phyloP scores from a whole-genome alignment of 306 rosid species.

The Gastrolobium bilobum region DNA sequence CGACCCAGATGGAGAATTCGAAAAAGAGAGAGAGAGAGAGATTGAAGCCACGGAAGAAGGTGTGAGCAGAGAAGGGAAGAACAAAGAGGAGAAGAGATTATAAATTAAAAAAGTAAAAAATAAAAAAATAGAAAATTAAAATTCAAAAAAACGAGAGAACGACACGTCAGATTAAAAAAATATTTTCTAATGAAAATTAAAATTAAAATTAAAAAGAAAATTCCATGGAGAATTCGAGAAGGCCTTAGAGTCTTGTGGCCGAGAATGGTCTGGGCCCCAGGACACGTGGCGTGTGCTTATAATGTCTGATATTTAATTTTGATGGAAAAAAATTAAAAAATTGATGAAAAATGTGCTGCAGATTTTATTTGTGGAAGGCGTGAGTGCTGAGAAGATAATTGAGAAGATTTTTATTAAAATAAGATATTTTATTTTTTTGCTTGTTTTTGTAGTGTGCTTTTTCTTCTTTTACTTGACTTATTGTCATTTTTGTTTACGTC shows the following conservation, averaged over 20 bases:
- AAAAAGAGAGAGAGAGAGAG: slow-evolving; percentile 15
- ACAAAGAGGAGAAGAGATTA: slow-evolving; percentile 35
- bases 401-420: slow-evolving; percentile 43
- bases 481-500: slow-evolving; percentile 35
- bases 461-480: slow-evolving; percentile 54
- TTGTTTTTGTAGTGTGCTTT: slow-evolving; percentile 46
- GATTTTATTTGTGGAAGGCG: slow-evolving; percentile 57
- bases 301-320: slow-evolving; percentile 16
- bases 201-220: not conserved
- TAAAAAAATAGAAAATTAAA: slow-evolving; percentile 1
- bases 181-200: not conserved
- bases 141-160: slow-evolving; percentile 6
- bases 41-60: slow-evolving; percentile 33
- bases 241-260: slow-evolving; percentile 70
- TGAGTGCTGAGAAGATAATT: slow-evolving; percentile 50
- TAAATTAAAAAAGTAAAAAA: slow-evolving; percentile 46
- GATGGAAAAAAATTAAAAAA: not conserved
- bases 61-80: slow-evolving; percentile 33
- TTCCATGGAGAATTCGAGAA: slow-evolving; percentile 67
- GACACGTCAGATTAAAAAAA: slow-evolving; percentile 63
- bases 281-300: slow-evolving; percentile 66
- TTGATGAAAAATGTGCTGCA: slow-evolving; percentile 31
- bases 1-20: slow-evolving; percentile 44
- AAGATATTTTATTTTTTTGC: slow-evolving; percentile 42
- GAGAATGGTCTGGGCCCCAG: slow-evolving; percentile 49